These are phyloP conservation scores for Suillus spraguei DNA, from an alignment of 768 basidiomycete genomes.

Conservation along the genomic window DNA sequence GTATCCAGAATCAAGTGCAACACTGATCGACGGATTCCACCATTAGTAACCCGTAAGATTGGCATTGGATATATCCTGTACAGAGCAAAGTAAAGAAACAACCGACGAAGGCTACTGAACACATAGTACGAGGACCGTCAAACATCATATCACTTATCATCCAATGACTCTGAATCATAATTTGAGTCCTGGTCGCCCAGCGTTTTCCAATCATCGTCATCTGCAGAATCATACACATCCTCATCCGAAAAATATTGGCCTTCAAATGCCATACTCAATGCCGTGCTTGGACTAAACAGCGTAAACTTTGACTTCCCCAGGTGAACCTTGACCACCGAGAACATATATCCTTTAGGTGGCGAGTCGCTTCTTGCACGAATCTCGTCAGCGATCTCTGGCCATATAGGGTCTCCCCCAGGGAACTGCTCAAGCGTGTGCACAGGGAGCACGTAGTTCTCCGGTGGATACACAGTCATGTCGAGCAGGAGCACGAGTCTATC, in stretches of 20 bases:
- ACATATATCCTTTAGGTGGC: not conserved
- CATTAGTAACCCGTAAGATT: not conserved
- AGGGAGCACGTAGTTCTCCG: not conserved
- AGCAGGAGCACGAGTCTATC: not conserved
- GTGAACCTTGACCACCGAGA: not conserved
- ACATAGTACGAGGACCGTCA: not conserved
- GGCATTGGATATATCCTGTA: not conserved
- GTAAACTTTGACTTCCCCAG: not conserved
- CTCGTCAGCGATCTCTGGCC: not conserved
- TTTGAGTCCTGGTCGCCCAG: not conserved
- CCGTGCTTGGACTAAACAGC: not conserved
- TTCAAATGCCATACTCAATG: not conserved
- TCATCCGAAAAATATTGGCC: not conserved
- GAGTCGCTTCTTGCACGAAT: not conserved
- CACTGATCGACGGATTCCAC: too few species aligned
- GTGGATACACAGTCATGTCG: not conserved
- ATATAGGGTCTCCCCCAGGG: too few species aligned
- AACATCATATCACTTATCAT: not conserved
- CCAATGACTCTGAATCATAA: not conserved
- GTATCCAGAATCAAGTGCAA: too few species aligned
- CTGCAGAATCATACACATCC: not conserved
- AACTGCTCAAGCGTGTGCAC: not conserved
- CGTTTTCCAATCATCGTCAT: not conserved
- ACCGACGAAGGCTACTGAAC: not conserved
- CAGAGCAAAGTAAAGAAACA: too few species aligned